These are phyloP conservation scores for Theobroma cacao DNA, from an alignment of 345 rosid genomes.

Conservation along the genomic window DNA sequence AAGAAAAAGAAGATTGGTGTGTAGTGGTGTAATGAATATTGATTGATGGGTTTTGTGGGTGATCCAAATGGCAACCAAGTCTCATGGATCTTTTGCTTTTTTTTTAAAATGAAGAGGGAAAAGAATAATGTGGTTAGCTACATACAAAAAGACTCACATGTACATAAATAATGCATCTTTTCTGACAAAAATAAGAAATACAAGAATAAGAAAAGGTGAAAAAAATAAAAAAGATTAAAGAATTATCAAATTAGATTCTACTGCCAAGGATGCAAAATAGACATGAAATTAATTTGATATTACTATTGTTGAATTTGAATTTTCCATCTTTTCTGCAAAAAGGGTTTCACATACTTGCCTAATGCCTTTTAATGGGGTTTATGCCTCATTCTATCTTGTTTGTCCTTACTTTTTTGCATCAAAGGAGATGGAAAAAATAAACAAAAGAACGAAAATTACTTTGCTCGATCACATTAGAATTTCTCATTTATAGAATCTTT, in stretches of 20 bases:
- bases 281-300: neutral
- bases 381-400: slow-evolving; percentile 56
- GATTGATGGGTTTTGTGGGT: no score
- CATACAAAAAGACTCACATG: slow-evolving; percentile 16
- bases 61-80: no score
- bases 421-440: no score
- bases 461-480: no score
- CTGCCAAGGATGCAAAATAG: neutral
- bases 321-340: slow-evolving; percentile 43
- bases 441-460: no score
- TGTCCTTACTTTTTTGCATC: slow-evolving; percentile 69
- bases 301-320: slow-evolving; percentile 33
- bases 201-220: no score
- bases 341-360: slow-evolving; percentile 83
- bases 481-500: no score
- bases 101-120: no score
- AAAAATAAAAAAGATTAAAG: slow-evolving; percentile 26
- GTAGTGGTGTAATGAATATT: no score
- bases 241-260: slow-evolving; percentile 30
- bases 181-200: slow-evolving; percentile 11
- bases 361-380: slow-evolving; percentile 57
- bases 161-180: slow-evolving; percentile 20
- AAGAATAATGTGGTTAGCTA: slow-evolving; percentile 25
- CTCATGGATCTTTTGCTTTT: no score
- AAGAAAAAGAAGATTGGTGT: no score